Evolutionary conservation across 768 basidiomycete species (phyloP).

Genomic region (Trametes cinnabarina): DNA sequence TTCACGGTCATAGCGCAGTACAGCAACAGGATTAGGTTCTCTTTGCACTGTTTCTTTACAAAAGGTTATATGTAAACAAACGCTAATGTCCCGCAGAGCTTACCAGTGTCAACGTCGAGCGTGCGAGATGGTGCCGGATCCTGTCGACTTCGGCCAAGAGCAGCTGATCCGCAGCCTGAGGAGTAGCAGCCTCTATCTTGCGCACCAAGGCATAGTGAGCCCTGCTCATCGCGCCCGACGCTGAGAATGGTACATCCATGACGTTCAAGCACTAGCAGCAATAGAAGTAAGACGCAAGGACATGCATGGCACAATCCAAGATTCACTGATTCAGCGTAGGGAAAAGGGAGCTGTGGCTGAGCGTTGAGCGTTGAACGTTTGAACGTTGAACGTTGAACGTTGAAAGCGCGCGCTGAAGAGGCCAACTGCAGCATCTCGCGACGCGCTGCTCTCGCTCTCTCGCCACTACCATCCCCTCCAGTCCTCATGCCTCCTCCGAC

Average conservation of each 20-base stretch:
- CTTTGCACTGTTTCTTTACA: constrained; percentile 59
- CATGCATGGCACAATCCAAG: not conserved
- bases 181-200: constrained; percentile 65
- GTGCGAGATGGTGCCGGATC: constrained; percentile 51
- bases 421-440: constrained; percentile 8
- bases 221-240: constrained; percentile 75
- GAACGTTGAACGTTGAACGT: too few species aligned
- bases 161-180: constrained; percentile 58
- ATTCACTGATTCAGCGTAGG: not conserved
- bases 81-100: too few species aligned
- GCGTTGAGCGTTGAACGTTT: too few species aligned
- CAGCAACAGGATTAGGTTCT: constrained; percentile 64
- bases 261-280: not conserved
- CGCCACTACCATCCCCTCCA: constrained; percentile 9
- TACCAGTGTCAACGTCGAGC: constrained; percentile 53
- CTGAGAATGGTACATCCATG: constrained; percentile 79
- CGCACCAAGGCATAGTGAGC: constrained; percentile 75
- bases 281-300: not conserved
- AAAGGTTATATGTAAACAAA: not conserved
- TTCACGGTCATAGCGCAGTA: constrained; percentile 61
- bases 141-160: constrained; percentile 57
- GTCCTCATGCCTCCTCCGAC: constrained; percentile 16
- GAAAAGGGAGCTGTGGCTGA: constrained; percentile 4
- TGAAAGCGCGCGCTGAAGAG: constrained; percentile 7
- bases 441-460: not conserved